Conservation (phyloP, 2,329 filamentous ascomycete species). For the Cladorrhinum sp. region DNA sequence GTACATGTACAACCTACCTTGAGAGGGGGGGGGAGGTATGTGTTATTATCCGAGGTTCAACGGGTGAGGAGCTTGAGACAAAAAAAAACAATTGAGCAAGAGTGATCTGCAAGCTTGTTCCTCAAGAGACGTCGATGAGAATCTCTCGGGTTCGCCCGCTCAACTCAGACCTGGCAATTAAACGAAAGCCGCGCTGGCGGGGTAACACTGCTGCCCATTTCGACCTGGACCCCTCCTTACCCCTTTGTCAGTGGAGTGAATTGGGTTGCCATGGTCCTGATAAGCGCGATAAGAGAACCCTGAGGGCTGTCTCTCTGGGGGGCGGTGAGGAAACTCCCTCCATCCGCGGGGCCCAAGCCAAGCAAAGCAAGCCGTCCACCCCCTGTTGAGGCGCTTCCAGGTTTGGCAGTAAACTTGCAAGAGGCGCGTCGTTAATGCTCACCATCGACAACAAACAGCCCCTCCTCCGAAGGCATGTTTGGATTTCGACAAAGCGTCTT, state of each 20-base stretch:
- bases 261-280: background rate
- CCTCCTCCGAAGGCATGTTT: background rate
- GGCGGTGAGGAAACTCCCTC: too few species aligned
- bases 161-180: background rate
- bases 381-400: background rate
- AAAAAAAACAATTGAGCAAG: background rate
- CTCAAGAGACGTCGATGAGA: background rate
- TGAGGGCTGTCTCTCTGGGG: background rate
- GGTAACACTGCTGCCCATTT: background rate
- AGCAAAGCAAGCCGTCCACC: background rate
- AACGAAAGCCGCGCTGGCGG: background rate
- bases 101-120: background rate
- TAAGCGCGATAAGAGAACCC: constrained; percentile 8
- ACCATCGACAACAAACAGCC: background rate
- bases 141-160: constrained; percentile 4
- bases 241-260: constrained; percentile 8
- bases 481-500: background rate
- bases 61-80: background rate
- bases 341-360: background rate
- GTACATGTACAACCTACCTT: background rate
- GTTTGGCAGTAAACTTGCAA: background rate
- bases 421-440: background rate
- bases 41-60: background rate
- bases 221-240: constrained; percentile 15
- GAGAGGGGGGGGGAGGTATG: background rate